phyloP scores from a whole-genome alignment of 73 alveolate genomes.

The Stentor roeselii region DNA sequence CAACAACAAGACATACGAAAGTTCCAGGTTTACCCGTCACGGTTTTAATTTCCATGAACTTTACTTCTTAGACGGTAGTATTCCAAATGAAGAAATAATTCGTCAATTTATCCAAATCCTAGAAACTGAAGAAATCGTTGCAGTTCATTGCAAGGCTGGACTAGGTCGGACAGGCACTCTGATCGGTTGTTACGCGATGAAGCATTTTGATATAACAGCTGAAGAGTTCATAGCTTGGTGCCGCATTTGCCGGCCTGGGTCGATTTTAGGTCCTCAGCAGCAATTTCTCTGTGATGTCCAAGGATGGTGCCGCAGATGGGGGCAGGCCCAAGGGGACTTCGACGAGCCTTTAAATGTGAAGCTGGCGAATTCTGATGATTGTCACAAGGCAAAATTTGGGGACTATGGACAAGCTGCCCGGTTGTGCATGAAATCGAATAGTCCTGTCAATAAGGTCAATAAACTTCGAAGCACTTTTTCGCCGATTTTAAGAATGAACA shows the following conservation, averaged over 20 bases:
- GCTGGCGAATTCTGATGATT: no score
- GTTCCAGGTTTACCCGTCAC: constrained; percentile 49
- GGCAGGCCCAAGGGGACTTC: no score
- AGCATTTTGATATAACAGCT: constrained; percentile 79
- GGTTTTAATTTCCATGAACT: constrained; percentile 78
- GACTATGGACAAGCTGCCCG: constrained; percentile 37
- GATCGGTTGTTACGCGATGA: constrained; percentile 77
- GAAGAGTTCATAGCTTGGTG: constrained; percentile 75
- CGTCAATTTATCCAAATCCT: constrained; percentile 74
- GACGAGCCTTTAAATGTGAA: no score
- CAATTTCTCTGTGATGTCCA: constrained; percentile 30
- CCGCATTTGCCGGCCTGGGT: constrained; percentile 77
- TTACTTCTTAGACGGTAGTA: constrained; percentile 89
- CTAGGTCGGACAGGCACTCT: constrained; percentile 95
- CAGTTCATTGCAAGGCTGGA: constrained; percentile 97
- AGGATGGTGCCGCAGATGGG: no score
- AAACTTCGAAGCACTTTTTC: no score
- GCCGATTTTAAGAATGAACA: no score
- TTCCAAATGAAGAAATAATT: constrained; percentile 86
- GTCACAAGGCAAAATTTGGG: constrained; percentile 34
- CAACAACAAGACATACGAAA: constrained; percentile 72
- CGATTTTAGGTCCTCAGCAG: constrained; percentile 77
- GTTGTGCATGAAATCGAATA: no score
- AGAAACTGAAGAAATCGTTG: constrained; percentile 78
- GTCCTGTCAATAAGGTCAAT: no score